phyloP scores from a whole-genome alignment of 768 basidiomycete genomes.

The Hemileccinum impolitum region DNA sequence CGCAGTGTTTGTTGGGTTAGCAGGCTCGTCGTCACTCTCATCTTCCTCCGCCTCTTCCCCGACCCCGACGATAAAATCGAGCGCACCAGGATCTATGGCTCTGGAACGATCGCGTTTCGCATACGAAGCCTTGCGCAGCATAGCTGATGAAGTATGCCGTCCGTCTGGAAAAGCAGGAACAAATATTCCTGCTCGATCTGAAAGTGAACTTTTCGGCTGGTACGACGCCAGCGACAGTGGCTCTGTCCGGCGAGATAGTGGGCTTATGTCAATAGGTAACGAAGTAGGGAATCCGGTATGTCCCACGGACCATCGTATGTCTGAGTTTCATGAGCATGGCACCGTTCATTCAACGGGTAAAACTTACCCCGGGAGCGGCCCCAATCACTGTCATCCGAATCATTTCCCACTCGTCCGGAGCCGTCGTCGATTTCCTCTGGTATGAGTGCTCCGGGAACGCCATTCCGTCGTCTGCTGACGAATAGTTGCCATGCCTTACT shows the following conservation, averaged over 20 bases:
- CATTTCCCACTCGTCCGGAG: slow-evolving; percentile 7
- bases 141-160: slow-evolving; percentile 38
- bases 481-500: slow-evolving; percentile 65
- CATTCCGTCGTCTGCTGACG: slow-evolving; percentile 35
- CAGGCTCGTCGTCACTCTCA: slow-evolving; percentile 25
- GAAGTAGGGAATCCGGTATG: slow-evolving; percentile 47
- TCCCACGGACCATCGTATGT: slow-evolving; percentile 26
- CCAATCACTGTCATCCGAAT: slow-evolving; percentile 23
- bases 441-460: slow-evolving; percentile 31
- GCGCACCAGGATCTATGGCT: slow-evolving; percentile 63
- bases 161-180: slow-evolving; percentile 26
- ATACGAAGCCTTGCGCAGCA: slow-evolving; percentile 59
- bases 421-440: slow-evolving; percentile 36
- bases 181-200: slow-evolving; percentile 34
- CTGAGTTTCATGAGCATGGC: slow-evolving; percentile 16
- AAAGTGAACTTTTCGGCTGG: slow-evolving; percentile 46
- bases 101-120: slow-evolving; percentile 65
- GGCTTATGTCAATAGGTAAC: slow-evolving; percentile 58
- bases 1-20: slow-evolving; percentile 15
- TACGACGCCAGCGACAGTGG: slow-evolving; percentile 55
- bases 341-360: neutral
- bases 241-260: slow-evolving; percentile 34
- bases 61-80: slow-evolving; percentile 54
- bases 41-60: slow-evolving; percentile 48
- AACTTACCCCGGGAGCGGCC: slow-evolving; percentile 27